These are phyloP conservation scores for Manihot esculenta DNA, from an alignment of 441 rosid genomes.

Conservation along the genomic window DNA sequence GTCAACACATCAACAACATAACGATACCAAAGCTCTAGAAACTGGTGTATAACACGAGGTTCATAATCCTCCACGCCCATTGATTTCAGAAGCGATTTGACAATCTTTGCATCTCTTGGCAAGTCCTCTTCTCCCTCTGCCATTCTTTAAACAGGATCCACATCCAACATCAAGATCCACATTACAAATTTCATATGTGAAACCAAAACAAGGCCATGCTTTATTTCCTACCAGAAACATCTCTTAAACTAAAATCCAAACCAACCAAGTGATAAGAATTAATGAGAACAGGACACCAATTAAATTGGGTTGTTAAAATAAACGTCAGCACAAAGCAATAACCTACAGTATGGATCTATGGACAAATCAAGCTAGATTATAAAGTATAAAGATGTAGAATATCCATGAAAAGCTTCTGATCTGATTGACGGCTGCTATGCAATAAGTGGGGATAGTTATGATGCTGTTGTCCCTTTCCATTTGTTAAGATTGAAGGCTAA, in stretches of 20 bases:
- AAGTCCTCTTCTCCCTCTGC: conserved; percentile 74
- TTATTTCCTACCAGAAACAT: background rate
- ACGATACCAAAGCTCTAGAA: conserved; percentile 86
- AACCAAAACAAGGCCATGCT: background rate
- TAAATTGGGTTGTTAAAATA: background rate
- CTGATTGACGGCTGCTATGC: background rate
- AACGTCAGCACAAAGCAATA: background rate
- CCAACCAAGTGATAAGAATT: background rate
- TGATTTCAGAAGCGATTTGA: conserved; percentile 75
- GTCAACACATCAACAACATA: conserved; percentile 76
- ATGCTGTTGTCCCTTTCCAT: no score
- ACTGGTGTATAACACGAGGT: conserved; percentile 81
- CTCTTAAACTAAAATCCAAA: background rate
- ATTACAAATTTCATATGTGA: background rate
- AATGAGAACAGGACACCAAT: background rate
- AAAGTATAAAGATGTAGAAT: background rate
- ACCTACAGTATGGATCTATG: background rate
- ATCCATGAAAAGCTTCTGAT: background rate
- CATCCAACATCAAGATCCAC: conserved; percentile 10
- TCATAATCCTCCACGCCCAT: conserved; percentile 96
- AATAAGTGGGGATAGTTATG: background rate
- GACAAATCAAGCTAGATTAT: background rate
- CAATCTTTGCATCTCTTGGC: conserved; percentile 91
- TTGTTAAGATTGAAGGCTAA: no score
- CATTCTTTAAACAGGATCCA: conserved; percentile 37